Percentiles rank a stretch among this genome's conserved stretches.
Evolutionary conservation across 768 basidiomycete species (phyloP).

Genomic region (Omphalotus guepiniiformis): DNA sequence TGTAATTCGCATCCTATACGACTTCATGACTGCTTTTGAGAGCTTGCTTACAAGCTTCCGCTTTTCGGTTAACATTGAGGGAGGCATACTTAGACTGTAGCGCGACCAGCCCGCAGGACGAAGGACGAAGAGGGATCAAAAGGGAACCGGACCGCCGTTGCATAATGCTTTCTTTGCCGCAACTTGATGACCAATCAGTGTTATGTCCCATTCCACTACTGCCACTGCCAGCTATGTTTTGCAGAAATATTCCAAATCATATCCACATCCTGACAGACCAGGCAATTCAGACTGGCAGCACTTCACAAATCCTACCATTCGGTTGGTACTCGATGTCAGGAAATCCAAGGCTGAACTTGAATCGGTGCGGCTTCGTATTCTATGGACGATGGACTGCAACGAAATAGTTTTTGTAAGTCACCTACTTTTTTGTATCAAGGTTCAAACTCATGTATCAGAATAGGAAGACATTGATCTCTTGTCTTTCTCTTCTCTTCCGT

Average conservation of each 20-base stretch:
- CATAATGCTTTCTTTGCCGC: no score
- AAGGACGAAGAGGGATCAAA: background rate
- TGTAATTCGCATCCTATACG: slow-evolving; percentile 5
- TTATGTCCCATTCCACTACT: slow-evolving; percentile 50
- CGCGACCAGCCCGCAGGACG: no score
- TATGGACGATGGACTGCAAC: slow-evolving; percentile 57
- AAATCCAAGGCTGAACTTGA: slow-evolving; percentile 48
- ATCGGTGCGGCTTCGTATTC: slow-evolving; percentile 60
- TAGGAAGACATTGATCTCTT: slow-evolving; percentile 79
- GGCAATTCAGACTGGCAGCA: slow-evolving; percentile 66
- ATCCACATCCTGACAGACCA: slow-evolving; percentile 31
- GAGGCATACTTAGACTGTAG: slow-evolving; percentile 4
- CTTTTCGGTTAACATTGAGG: slow-evolving; percentile 3
- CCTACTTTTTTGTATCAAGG: background rate
- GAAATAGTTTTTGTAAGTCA: slow-evolving; percentile 66
- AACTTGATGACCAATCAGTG: no score
- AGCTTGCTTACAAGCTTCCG: slow-evolving; percentile 4
- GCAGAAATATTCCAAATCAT: slow-evolving; percentile 66
- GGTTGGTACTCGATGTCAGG: slow-evolving; percentile 56
- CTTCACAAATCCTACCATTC: slow-evolving; percentile 66
- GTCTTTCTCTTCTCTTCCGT: slow-evolving; percentile 51
- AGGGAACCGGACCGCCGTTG: background rate
- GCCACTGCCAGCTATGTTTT: slow-evolving; percentile 54
- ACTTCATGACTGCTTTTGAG: slow-evolving; percentile 7
- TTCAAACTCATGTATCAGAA: background rate